Evolutionary conservation across 805 yeast species (phyloP), one percentile per base, ranked within the genome.

Genomic region (Barnettozyma botsteinii): DNA sequence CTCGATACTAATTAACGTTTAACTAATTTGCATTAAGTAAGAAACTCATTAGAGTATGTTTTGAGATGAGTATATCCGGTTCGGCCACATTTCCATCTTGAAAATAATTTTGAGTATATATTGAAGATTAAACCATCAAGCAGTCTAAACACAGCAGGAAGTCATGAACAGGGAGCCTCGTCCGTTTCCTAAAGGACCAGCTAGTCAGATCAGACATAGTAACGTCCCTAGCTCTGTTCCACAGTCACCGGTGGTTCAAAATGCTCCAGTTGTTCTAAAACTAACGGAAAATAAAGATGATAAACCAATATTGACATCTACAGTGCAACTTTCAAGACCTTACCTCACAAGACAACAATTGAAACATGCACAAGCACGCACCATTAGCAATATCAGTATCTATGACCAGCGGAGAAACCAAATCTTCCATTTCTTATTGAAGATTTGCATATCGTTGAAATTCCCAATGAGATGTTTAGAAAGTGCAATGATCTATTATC

Each of bases 401-500:
- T 76, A 73, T 46, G 69, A 68, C 40, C 77, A 73, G 47, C 66
- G 75, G 38, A 75, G 74, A 42, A 67, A 70, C 33, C 73, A 75
- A 38, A 69, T 79, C 2, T 70, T 77, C 41, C 73, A 70, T 40
- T 75, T 75, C 48, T 52, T 80, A 24, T 70, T 74, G 46, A 76
- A 72, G 43, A 56, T 81, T 4, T 69, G 78, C 22, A 67, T 68
- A 22, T 59, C 63, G 3, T 59, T 83, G 53, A 79, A 78, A 52
- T 74, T 82, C 45, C 96, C 96, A 0, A 63, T 82, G 17, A 67
- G 80, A 35, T 79, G 85, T 2, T 62, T 87, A 33, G 81, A 80
- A 45, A 72, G 85, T 9, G 71, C 93, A 4, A 77, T 84, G 75
- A 72, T 77, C 46, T 79, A 79, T 48, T 82, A 79, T 54, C 95